Evolutionary conservation across 2,329 filamentous ascomycete genomes (phyloP).

Genomic region (Ceratocystis papillata): DNA sequence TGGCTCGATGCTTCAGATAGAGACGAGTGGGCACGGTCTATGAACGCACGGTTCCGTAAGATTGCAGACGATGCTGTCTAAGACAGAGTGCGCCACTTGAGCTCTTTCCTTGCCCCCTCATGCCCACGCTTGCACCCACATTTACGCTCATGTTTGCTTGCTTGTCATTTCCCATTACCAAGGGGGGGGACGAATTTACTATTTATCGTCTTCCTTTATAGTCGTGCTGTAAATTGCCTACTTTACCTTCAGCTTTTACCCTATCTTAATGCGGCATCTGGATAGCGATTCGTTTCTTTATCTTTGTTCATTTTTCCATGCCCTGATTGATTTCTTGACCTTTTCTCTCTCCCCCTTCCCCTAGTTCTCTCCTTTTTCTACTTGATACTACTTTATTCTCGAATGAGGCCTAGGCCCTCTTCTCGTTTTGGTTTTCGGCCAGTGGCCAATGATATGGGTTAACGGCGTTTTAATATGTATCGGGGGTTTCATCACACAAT

Average conservation of each 20-base stretch:
- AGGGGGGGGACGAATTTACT: background rate
- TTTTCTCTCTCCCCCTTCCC: background rate
- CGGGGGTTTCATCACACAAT: background rate
- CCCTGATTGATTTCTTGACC: background rate
- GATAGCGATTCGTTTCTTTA: conserved; percentile 11
- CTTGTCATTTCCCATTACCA: background rate
- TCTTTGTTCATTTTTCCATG: conserved; percentile 10
- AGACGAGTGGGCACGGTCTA: conserved; percentile 53
- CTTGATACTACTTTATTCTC: conserved; percentile 7
- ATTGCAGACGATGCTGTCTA: conserved; percentile 23
- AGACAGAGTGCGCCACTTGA: conserved; percentile 7
- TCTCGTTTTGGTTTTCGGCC: conserved; percentile 3
- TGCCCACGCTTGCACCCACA: too few species aligned
- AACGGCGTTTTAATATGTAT: conserved; percentile 14
- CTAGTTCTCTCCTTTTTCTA: background rate
- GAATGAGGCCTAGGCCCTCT: background rate
- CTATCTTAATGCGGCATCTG: conserved; percentile 16
- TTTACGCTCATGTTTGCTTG: too few species aligned
- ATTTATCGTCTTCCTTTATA: background rate
- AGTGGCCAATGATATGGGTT: background rate
- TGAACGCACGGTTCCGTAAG: conserved; percentile 26
- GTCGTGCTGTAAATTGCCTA: background rate
- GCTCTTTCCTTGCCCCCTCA: background rate
- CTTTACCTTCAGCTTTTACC: background rate
- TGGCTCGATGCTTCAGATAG: conserved; percentile 64